Conservation (phyloP, 148 eudicot genomes). For the Cornus florida region DNA sequence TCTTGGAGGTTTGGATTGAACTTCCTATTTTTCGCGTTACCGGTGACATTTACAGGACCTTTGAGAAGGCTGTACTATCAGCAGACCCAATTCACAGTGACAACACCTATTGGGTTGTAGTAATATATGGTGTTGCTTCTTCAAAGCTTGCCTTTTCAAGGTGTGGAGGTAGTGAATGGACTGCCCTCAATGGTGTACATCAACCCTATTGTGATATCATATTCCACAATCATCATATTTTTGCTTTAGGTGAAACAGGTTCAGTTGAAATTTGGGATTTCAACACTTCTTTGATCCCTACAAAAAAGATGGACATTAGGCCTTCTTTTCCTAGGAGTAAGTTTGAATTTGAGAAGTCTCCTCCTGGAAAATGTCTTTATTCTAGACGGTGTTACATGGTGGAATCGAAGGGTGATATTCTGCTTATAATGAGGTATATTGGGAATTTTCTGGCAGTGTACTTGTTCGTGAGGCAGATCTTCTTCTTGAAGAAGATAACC, state of each 20-base stretch:
- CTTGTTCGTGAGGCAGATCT: neutral
- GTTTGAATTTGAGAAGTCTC: neutral
- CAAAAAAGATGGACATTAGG: neutral
- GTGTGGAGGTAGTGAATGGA: neutral
- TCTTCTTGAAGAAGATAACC: neutral
- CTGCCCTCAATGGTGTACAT: neutral
- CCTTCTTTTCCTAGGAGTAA: neutral
- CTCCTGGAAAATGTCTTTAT: neutral
- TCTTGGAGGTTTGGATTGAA: neutral
- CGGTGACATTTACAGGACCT: too few species aligned
- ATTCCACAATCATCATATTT: neutral
- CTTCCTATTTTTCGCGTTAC: neutral
- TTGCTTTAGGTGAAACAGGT: neutral
- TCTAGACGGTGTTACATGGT: neutral
- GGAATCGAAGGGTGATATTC: neutral
- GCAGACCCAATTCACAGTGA: neutral
- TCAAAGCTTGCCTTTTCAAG: neutral
- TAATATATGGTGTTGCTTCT: neutral
- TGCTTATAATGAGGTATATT: constrained; percentile 1
- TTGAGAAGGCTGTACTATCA: neutral
- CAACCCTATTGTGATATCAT: neutral
- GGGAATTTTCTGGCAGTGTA: neutral
- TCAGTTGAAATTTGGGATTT: neutral
- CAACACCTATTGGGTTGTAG: neutral
- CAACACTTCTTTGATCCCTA: neutral